Base-by-base conservation (phyloP, 2,329 filamentous ascomycete genomes). In the Zymoseptoria pseudotritici region DNA sequence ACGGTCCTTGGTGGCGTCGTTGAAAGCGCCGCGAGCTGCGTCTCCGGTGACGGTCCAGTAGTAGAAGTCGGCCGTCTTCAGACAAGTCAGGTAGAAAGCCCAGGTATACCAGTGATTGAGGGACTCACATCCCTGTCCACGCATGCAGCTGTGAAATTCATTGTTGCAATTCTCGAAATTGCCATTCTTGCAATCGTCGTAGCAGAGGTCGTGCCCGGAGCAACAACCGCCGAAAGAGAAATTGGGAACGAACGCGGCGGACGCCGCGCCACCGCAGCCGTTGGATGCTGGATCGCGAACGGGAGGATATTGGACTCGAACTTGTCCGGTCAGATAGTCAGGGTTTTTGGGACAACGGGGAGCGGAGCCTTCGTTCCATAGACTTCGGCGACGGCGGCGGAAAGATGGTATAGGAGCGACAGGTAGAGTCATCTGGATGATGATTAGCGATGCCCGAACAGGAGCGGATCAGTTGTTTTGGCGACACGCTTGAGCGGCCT, bases 1-100 rank as follows among this genome's bases (percentile, higher is more conserved):
- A n/a, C 60, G 57, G 4, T 53, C 58, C 51, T 31, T 22, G 36
- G 50, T 59, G 9, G 57, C 50, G 1, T n/a, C 5, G 3, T 57
- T 19, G 53, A 59, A 59, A 6, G 57, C 57, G 9, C 31, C 20
- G 8, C 24, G 21, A 11, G 54, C 57, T 11, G 21, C 20, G 6
- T 19, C 11, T 10, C 24, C 10, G n/a, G 10, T 20, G 10, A 61
- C 59, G 8, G 53, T 20, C 31, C 19, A 57, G 7, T 19, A 50
- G 42, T 62, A 59, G 60, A 59, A 62, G 21, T 62, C 24, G 26
- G 60, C 56, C 8, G 56, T 53, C 17, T 26, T 36, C 4, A 56
- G n/a, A 20, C 56, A 61, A 1, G 56, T 13, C n/a, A 50, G n/a
- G 17, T 59, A 56, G 5, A 46, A 26, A 24, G 56, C 36, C 22